Percentiles rank a stretch among this genome's conserved stretches.
Conservation (phyloP, 768 basidiomycete genomes). For the Collybia mongolica region DNA sequence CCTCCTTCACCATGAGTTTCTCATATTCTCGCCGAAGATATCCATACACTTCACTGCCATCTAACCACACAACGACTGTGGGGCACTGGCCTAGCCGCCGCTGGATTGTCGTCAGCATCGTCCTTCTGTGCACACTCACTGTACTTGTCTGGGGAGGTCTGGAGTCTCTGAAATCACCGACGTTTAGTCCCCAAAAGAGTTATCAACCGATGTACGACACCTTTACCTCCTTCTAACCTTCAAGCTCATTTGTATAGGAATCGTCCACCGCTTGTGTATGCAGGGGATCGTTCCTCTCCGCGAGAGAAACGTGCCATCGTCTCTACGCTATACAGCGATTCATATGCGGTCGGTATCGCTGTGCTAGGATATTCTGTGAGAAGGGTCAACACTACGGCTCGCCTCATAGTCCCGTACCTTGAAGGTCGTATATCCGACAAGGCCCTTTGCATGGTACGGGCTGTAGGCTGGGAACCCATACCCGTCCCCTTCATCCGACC, state of each 20-base stretch:
- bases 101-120: constrained; percentile 4
- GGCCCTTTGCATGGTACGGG: constrained; percentile 36
- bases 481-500: constrained; percentile 35
- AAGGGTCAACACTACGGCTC: constrained; percentile 21
- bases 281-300: neutral
- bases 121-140: neutral
- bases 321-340: constrained; percentile 26
- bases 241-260: constrained; percentile 10
- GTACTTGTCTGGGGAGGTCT: constrained; percentile 1
- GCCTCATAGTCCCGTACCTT: constrained; percentile 24
- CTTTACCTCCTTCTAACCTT: neutral
- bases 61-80: no score
- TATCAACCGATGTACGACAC: constrained; percentile 23
- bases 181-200: constrained; percentile 19
- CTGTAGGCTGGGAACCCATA: constrained; percentile 37
- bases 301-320: constrained; percentile 18
- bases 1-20: constrained; percentile 1
- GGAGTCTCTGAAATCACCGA: neutral
- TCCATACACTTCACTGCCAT: neutral
- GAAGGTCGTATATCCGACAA: constrained; percentile 31
- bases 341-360: constrained; percentile 23
- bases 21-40: neutral
- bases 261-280: constrained; percentile 11
- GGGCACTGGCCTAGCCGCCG: neutral
- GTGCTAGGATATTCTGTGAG: constrained; percentile 26